Conservation (phyloP, 257 asterid species). For the Solanum sitiens region DNA sequence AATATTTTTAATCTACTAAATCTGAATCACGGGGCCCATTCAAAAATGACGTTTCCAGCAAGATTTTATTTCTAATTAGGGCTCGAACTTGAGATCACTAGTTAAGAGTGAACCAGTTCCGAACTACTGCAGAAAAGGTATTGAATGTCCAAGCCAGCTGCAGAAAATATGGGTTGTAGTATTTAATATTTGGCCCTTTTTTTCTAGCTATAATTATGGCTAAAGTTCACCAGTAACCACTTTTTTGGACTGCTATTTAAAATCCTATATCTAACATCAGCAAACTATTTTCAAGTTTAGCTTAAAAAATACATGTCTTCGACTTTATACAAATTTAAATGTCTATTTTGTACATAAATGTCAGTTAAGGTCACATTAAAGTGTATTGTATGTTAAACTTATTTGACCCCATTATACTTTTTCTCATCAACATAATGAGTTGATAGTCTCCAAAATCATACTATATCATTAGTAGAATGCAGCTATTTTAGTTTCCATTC, state of each 20-base stretch:
- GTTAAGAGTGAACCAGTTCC: no score
- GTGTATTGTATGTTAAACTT: neutral
- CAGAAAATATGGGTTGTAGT: neutral
- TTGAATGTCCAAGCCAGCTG: neutral
- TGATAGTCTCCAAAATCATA: neutral
- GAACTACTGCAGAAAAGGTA: neutral
- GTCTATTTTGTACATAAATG: no score
- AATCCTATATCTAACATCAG: neutral
- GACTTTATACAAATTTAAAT: no score
- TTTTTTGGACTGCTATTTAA: neutral
- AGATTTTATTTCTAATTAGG: no score
- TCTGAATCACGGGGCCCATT: rapidly evolving
- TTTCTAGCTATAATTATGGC: neutral
- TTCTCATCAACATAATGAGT: neutral
- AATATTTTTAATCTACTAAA: no score
- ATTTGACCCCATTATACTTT: neutral
- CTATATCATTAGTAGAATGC: neutral
- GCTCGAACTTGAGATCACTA: neutral
- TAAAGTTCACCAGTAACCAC: neutral
- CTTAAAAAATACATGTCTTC: neutral
- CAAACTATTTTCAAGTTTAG: neutral
- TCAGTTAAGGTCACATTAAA: no score
- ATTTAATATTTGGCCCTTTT: neutral
- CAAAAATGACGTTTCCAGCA: rapidly evolving
- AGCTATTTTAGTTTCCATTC: neutral